Evolutionary conservation across 2,329 filamentous ascomycete species (phyloP), one percentile per base, ranked within the genome.

Genomic region (Pseudogymnoascus sp.): DNA sequence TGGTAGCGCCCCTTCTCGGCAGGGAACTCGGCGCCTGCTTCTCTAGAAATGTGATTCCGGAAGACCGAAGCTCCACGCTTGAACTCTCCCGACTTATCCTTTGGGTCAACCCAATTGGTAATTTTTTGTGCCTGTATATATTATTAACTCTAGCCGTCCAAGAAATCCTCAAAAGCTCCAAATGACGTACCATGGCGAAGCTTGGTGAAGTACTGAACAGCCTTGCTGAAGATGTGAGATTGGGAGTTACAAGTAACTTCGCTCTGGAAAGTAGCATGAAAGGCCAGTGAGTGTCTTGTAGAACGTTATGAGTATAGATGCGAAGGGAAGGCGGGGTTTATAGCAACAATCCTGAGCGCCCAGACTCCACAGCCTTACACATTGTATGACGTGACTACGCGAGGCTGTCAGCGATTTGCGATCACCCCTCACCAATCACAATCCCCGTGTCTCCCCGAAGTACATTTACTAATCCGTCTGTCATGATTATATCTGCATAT

Each of bases 1-100:
- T 99, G 94, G 74, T 99, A 99, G 61, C 94, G 83, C 60, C 83
- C 90, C 76, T 90, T 90, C 76, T 97, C 93, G 78, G 85, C 69
- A 84, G 84, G 73, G 63, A 88, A 90, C 66, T 87, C 76, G 3
- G 86, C 84, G 37, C 79, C 81, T 5, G 82, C 75, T 66, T 87
- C 77, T 62, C 77, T 81, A 20, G 81, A 84, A 65, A 89, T 84
- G 70, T 76, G 77, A 83, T 72, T 82, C 62, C 94, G 86, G 76
- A 97, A 97, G 61, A 85, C 81, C 63, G 90, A 94, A 64, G 81
- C 80, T 73, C 91, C 89, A 64, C 93, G 87, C 78, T 96, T 96
- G 81, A 96, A 97, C 76, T 97, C 91, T 74, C 93, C 93, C 16
- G 84, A 83, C 71, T 85, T 89, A 77, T 94, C 90, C 68, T 80